Evolutionary conservation across 106 monocot genomes (phyloP).

Genomic region (Apostasia shenzhenica): DNA sequence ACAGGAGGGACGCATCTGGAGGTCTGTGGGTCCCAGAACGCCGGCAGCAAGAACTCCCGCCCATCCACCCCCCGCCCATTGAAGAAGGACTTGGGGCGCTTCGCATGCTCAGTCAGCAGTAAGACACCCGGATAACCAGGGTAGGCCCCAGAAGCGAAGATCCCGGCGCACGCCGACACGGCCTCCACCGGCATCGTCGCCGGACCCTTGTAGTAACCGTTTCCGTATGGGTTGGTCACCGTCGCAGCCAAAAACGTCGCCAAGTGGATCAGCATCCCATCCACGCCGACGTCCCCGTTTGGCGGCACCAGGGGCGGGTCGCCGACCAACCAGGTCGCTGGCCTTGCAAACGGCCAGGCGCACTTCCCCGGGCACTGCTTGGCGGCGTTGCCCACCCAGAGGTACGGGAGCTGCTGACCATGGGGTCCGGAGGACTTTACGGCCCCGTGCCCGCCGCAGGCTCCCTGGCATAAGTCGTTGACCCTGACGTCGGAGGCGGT

Average conservation of each 20-base stretch:
- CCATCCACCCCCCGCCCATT: conserved; percentile 34
- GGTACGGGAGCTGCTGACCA: conserved; percentile 18
- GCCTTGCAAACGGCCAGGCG: conserved; percentile 59
- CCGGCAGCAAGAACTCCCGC: conserved; percentile 43
- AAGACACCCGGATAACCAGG: conserved; percentile 42
- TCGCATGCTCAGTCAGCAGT: conserved; percentile 15
- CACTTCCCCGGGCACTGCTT: conserved; percentile 61
- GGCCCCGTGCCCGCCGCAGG: conserved; percentile 56
- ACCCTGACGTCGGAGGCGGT: conserved; percentile 55
- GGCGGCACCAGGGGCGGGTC: conserved; percentile 22
- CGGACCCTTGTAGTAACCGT: conserved; percentile 42
- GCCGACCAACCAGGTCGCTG: conserved; percentile 32
- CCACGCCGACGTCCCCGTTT: conserved; percentile 38
- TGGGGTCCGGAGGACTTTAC: not conserved
- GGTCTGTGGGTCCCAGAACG: conserved; percentile 35
- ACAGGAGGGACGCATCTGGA: conserved; percentile 25
- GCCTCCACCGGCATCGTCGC: conserved; percentile 39
- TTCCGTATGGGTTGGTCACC: conserved; percentile 52
- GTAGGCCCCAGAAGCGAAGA: conserved; percentile 40
- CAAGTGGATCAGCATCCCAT: conserved; percentile 47
- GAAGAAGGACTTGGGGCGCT: conserved; percentile 28
- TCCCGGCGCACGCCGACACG: conserved; percentile 36
- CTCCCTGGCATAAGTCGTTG: conserved; percentile 65
- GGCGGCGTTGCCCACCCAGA: conserved; percentile 50
- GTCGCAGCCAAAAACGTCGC: conserved; percentile 42